A percentile compares a stretch with the other conserved stretches of the same genome.
Evolutionary conservation across 1,284 basidiomycete genomes (phyloP).

Genomic region (Cryptococcus amylolentus): DNA sequence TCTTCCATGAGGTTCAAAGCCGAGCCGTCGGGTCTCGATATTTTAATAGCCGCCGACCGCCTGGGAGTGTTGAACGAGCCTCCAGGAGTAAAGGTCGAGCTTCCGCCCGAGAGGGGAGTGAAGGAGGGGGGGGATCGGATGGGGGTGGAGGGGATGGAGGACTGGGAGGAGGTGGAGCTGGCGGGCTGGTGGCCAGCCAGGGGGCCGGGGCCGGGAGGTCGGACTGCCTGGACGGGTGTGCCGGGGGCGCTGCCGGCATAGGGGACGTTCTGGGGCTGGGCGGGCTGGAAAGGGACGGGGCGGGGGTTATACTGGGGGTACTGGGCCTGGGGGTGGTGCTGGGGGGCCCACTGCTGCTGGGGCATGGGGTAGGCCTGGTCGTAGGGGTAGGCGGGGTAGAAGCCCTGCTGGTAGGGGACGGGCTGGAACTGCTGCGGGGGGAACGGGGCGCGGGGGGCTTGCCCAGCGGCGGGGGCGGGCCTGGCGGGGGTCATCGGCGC

Average conservation of each 20-base stretch:
- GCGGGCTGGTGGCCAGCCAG: constrained; percentile 26
- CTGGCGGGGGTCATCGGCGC: constrained; percentile 13
- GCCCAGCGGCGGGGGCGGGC: constrained; percentile 14
- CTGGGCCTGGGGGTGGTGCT: constrained; percentile 29
- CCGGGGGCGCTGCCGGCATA: constrained; percentile 18
- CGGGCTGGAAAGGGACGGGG: constrained; percentile 18
- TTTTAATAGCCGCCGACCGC: constrained; percentile 38
- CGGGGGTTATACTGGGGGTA: constrained; percentile 27
- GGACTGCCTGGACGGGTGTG: constrained; percentile 39
- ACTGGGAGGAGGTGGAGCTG: constrained; percentile 20
- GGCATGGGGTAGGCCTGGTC: constrained; percentile 23
- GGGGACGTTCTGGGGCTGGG: constrained; percentile 29
- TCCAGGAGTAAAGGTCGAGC: constrained; percentile 25
- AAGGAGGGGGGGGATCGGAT: constrained; percentile 23
- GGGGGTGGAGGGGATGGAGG: constrained; percentile 35
- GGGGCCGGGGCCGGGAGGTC: constrained; percentile 15
- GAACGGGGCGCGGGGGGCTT: constrained; percentile 17
- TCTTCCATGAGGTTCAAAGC: constrained; percentile 41
- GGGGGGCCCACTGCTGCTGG: constrained; percentile 26
- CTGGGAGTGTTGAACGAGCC: constrained; percentile 28
- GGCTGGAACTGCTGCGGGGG: constrained; percentile 26
- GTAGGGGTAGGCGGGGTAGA: constrained; percentile 23
- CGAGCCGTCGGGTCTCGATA: constrained; percentile 47
- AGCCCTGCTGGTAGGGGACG: constrained; percentile 36
- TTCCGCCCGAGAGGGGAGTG: constrained; percentile 33